These are phyloP conservation scores for Heliamphora exappendiculata DNA, from an alignment of 148 eudicot genomes.

Conservation along the genomic window DNA sequence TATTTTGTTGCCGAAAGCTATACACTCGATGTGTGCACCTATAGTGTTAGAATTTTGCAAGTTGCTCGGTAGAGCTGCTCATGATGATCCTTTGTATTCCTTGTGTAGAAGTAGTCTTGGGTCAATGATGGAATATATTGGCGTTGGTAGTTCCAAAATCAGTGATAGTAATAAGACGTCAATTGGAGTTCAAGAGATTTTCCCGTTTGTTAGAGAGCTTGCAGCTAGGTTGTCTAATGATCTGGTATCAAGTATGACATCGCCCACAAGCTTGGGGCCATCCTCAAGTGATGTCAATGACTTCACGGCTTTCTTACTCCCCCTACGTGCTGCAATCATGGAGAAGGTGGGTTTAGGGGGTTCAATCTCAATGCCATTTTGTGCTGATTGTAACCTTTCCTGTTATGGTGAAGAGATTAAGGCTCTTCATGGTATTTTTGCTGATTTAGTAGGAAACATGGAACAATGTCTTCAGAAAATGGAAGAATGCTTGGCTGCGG, in stretches of 20 bases:
- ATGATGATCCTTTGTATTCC: constrained; percentile 36
- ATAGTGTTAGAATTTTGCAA: constrained; percentile 65
- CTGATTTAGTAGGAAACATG: constrained; percentile 32
- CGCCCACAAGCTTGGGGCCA: constrained; percentile 18
- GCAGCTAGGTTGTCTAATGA: constrained; percentile 34
- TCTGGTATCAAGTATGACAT: constrained; percentile 18
- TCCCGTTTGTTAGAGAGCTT: constrained; percentile 51
- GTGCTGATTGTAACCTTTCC: constrained; percentile 4
- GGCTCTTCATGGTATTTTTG: constrained; percentile 28
- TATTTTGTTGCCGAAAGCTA: constrained; percentile 7
- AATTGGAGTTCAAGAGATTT: constrained; percentile 36
- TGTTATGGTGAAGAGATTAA: constrained; percentile 30
- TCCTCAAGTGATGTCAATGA: constrained; percentile 41
- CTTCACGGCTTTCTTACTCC: constrained; percentile 50
- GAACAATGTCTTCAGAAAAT: constrained; percentile 38
- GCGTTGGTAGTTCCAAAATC: constrained; percentile 14
- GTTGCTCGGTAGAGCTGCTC: constrained; percentile 28
- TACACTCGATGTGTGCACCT: constrained; percentile 28
- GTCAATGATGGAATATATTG: constrained; percentile 33
- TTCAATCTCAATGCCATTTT: constrained; percentile 12
- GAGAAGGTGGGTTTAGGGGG: constrained; percentile 9
- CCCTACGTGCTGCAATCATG: constrained; percentile 26
- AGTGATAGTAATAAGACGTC: neutral
- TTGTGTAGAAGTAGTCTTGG: constrained; percentile 62
- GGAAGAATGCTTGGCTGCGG: constrained; percentile 21